phyloP scores from a whole-genome alignment of 2,329 filamentous ascomycete species.

The Xylaria sp. region DNA sequence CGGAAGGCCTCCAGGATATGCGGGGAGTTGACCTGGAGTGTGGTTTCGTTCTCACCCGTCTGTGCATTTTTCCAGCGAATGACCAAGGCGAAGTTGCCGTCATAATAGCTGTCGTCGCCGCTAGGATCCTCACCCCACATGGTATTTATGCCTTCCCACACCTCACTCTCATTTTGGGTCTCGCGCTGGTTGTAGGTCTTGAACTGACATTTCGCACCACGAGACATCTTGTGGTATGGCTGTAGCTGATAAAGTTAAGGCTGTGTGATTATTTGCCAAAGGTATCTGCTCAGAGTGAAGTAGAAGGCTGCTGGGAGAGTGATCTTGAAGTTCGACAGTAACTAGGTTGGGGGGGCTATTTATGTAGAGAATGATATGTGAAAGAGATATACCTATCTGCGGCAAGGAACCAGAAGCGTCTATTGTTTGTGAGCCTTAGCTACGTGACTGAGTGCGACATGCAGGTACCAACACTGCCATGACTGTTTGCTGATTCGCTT shows the following conservation, averaged over 20 bases:
- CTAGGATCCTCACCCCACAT: too few species aligned
- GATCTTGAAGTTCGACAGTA: background rate
- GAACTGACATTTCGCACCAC: too few species aligned
- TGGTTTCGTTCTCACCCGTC: conserved; percentile 23
- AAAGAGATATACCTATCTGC: too few species aligned
- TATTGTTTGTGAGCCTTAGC: too few species aligned
- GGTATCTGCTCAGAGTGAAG: background rate
- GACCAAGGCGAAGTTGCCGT: conserved; percentile 31
- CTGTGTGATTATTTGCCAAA: background rate
- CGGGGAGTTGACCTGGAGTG: conserved; percentile 33
- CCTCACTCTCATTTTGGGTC: too few species aligned
- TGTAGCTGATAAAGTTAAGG: background rate
- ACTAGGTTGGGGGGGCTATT: background rate
- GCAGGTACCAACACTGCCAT: too few species aligned
- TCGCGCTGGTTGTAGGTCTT: too few species aligned
- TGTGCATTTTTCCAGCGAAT: conserved; percentile 27
- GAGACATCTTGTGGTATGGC: background rate
- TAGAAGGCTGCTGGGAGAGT: background rate
- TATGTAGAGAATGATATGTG: too few species aligned
- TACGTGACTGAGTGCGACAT: too few species aligned
- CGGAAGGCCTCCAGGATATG: conserved; percentile 33
- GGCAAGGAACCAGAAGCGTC: too few species aligned
- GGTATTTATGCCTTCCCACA: too few species aligned
- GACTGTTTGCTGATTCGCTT: too few species aligned
- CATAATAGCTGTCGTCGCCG: conserved; percentile 29